Evolutionary conservation across 495 filamentous ascomycete genomes (phyloP).

Genomic region (Astrothelium macrocarpum): DNA sequence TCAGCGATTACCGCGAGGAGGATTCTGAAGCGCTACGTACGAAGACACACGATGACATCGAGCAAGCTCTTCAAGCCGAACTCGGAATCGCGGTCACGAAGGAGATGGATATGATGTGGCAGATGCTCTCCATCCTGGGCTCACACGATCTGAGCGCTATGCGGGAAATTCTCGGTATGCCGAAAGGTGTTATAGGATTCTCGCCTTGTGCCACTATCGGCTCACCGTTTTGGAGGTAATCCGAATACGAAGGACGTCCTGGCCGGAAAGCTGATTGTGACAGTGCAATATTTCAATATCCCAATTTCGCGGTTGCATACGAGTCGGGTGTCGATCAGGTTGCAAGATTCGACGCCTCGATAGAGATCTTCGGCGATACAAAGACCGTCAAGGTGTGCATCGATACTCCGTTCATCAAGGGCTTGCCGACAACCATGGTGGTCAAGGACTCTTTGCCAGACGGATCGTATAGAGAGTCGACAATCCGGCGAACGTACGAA

Average conservation of each 20-base stretch:
- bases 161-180: constrained; percentile 45
- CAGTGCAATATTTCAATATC: constrained; percentile 23
- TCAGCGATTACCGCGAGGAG: constrained; percentile 24
- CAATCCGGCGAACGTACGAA: constrained; percentile 38
- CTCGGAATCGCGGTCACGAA: constrained; percentile 21
- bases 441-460: constrained; percentile 40
- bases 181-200: constrained; percentile 34
- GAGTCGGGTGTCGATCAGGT: constrained; percentile 47
- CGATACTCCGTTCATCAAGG: constrained; percentile 44
- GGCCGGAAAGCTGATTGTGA: background rate
- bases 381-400: constrained; percentile 39
- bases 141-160: constrained; percentile 48
- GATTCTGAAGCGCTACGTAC: constrained; percentile 20
- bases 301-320: constrained; percentile 42
- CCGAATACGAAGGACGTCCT: background rate
- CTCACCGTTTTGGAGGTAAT: constrained; percentile 14
- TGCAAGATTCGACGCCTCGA: constrained; percentile 47
- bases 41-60: constrained; percentile 23
- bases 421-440: constrained; percentile 39
- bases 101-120: constrained; percentile 30
- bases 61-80: constrained; percentile 27
- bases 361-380: constrained; percentile 42
- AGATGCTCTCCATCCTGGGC: constrained; percentile 40
- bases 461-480: constrained; percentile 22
- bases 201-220: constrained; percentile 8